Conservation (phyloP, 352 stramenopile genomes). For the Globisporangium heterothallicum region DNA sequence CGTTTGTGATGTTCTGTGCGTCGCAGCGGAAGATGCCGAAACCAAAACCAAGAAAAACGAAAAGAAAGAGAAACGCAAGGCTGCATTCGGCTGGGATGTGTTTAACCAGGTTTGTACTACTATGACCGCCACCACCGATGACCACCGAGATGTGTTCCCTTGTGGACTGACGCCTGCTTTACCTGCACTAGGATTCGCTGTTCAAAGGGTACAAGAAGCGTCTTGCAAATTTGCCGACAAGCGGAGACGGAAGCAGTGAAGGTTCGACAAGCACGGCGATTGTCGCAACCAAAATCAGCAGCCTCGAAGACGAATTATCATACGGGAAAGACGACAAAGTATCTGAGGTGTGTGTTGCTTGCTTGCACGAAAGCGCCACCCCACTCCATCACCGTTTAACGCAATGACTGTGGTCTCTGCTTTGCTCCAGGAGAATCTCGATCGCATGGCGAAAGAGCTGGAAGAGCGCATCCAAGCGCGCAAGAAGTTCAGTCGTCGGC, state of each 20-base stretch:
- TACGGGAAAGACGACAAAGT: constrained; percentile 62
- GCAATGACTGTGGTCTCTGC: no score
- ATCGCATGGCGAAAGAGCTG: constrained; percentile 72
- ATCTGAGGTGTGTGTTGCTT: constrained; percentile 37
- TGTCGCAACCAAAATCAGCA: constrained; percentile 9
- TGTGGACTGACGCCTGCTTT: neutral
- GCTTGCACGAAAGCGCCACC: no score
- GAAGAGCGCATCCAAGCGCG: constrained; percentile 63
- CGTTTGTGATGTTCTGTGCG: constrained; percentile 3
- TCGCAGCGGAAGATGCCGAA: constrained; percentile 42
- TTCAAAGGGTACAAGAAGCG: constrained; percentile 87
- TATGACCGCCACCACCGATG: no score
- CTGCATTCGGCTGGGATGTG: constrained; percentile 79
- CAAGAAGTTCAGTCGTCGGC: constrained; percentile 73
- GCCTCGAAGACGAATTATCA: constrained; percentile 51
- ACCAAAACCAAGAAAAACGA: constrained; percentile 54
- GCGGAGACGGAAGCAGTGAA: constrained; percentile 11
- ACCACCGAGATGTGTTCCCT: no score
- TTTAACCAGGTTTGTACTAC: constrained; percentile 63
- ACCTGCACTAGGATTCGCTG: constrained; percentile 52
- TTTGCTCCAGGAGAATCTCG: constrained; percentile 39
- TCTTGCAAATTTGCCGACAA: constrained; percentile 47
- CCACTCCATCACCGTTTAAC: no score
- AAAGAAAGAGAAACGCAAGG: constrained; percentile 78
- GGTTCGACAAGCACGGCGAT: constrained; percentile 7